These are phyloP conservation scores for Meyerozyma guilliermondii DNA, from an alignment of 1,139 yeast genomes.

Conservation along the genomic window DNA sequence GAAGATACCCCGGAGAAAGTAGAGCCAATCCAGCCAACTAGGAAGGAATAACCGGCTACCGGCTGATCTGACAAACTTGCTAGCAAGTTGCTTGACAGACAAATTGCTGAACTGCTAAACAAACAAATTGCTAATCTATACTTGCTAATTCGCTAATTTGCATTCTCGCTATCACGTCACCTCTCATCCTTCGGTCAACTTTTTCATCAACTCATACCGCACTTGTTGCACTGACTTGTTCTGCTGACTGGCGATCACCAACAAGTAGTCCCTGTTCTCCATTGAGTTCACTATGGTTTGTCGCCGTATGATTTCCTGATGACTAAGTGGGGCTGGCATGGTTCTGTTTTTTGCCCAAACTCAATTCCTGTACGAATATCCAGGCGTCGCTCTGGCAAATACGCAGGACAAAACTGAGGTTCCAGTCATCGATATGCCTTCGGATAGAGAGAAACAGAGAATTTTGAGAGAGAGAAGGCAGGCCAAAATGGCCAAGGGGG, in stretches of 20 bases:
- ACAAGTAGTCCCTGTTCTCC: constrained; percentile 39
- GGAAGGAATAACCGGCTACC: no score
- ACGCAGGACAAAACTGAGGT: not conserved
- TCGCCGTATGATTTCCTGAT: constrained; percentile 36
- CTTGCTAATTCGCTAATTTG: not conserved
- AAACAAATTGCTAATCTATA: not conserved
- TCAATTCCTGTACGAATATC: not conserved
- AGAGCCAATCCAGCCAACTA: no score
- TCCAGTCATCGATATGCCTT: constrained; percentile 25
- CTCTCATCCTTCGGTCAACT: constrained; percentile 4
- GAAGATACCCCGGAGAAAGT: not conserved
- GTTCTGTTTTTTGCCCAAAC: no score
- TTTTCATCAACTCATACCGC: constrained; percentile 30
- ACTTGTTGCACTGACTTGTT: constrained; percentile 41
- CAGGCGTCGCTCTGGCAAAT: not conserved
- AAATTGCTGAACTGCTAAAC: not conserved
- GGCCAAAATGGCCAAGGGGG: constrained; percentile 59
- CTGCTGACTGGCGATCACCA: constrained; percentile 41
- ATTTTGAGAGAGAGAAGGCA: constrained; percentile 65
- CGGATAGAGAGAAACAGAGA: constrained; percentile 55
- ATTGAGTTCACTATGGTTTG: constrained; percentile 37
- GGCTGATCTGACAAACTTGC: no score
- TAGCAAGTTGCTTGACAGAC: no score
- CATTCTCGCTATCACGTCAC: not conserved
- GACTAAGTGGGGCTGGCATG: constrained; percentile 14